phyloP scores from a whole-genome alignment of 2,329 filamentous ascomycete species.

The Diaporthe nobilis region DNA sequence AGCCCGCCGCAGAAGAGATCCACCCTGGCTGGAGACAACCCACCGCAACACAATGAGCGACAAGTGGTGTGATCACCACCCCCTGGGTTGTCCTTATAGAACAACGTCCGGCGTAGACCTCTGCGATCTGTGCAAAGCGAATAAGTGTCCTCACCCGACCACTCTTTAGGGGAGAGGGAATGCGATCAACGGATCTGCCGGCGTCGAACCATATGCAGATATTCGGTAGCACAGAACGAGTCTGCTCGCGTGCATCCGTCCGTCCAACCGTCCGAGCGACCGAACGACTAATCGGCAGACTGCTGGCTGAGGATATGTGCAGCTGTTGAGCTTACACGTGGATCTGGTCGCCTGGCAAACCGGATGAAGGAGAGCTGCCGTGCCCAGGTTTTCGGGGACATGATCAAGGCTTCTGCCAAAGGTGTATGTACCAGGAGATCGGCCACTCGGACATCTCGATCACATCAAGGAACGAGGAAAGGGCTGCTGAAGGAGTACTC shows the following conservation, averaged over 20 bases:
- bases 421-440: background rate
- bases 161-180: background rate
- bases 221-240: background rate
- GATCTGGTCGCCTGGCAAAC: background rate
- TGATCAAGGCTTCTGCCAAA: background rate
- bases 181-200: background rate
- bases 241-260: background rate
- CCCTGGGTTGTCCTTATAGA: conserved; percentile 38
- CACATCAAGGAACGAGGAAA: background rate
- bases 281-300: background rate
- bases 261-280: background rate
- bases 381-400: background rate
- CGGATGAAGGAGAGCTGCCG: background rate
- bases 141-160: conserved; percentile 32
- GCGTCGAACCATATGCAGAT: background rate
- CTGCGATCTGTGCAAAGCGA: conserved; percentile 38
- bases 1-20: background rate
- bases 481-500: background rate
- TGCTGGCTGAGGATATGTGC: background rate
- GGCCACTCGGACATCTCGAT: background rate
- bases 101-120: conserved; percentile 35
- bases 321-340: background rate
- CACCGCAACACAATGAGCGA: conserved; percentile 34
- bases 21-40: background rate
- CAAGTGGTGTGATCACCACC: conserved; percentile 39